Conservation (phyloP, 2,329 filamentous ascomycete genomes). For the Dothideomycetes sp. region DNA sequence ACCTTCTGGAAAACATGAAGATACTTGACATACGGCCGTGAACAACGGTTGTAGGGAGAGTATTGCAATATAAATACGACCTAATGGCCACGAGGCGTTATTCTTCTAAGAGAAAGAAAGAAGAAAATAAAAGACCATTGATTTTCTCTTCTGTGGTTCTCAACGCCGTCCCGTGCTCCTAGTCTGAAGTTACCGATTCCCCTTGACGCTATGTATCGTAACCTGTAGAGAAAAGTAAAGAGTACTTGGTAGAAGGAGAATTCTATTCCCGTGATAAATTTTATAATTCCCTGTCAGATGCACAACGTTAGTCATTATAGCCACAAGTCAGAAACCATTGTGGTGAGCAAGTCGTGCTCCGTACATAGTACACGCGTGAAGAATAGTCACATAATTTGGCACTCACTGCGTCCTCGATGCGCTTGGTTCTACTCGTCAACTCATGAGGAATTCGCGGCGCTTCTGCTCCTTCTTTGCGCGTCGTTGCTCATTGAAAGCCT, state of each 20-base stretch:
- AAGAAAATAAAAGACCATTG: no score
- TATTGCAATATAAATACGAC: no score
- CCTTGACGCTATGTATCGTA: slow-evolving; percentile 9
- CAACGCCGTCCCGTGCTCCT: slow-evolving; percentile 5
- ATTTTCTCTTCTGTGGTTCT: not conserved
- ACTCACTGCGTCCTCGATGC: slow-evolving; percentile 12
- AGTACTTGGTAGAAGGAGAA: slow-evolving; percentile 8
- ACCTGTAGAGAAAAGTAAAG: no score
- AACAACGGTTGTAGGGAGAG: no score
- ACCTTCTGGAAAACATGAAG: no score
- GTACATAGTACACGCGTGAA: slow-evolving; percentile 10
- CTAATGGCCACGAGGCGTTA: no score
- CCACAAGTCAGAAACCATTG: slow-evolving; percentile 6
- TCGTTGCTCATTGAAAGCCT: slow-evolving; percentile 84
- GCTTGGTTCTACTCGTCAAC: slow-evolving; percentile 46
- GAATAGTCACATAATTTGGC: slow-evolving; percentile 11
- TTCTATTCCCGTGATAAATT: not conserved
- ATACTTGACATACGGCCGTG: no score
- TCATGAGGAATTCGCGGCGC: slow-evolving; percentile 77
- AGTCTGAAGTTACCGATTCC: slow-evolving; percentile 8
- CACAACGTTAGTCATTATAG: slow-evolving; percentile 13
- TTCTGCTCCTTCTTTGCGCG: slow-evolving; percentile 90
- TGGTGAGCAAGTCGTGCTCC: slow-evolving; percentile 9
- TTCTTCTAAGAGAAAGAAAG: no score
- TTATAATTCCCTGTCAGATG: slow-evolving; percentile 8